These are phyloP conservation scores for Euphorbia corollata DNA, from an alignment of 441 rosid genomes.

Conservation along the genomic window DNA sequence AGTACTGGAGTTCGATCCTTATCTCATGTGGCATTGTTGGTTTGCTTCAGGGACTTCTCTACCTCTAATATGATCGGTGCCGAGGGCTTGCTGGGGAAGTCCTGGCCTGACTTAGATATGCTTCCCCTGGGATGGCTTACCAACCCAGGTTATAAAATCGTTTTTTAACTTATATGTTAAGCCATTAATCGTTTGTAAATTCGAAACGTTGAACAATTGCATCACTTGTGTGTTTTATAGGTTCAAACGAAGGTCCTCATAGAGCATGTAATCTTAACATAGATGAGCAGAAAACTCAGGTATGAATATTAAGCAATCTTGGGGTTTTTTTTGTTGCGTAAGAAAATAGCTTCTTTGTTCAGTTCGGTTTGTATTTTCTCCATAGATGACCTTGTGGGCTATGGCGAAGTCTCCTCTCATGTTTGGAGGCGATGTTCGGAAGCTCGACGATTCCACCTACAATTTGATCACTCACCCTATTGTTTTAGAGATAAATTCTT, in stretches of 20 bases:
- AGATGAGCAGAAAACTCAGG: slow-evolving; percentile 81
- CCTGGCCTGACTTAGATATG: slow-evolving; percentile 95
- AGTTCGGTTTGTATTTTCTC: slow-evolving; percentile 14
- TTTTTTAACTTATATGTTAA: too few species aligned
- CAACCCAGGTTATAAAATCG: slow-evolving; percentile 47
- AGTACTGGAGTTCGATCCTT: slow-evolving; percentile 12
- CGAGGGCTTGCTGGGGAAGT: slow-evolving; percentile 54
- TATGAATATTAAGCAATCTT: slow-evolving; percentile 16
- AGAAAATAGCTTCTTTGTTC: slow-evolving; percentile 10
- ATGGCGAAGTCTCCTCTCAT: slow-evolving; percentile 89
- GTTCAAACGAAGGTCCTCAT: slow-evolving; percentile 70
- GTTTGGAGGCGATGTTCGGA: slow-evolving; percentile 92
- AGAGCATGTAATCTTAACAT: slow-evolving; percentile 51
- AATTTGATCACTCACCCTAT: slow-evolving; percentile 66
- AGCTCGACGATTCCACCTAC: slow-evolving; percentile 54
- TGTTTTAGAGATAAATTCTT: slow-evolving; percentile 58
- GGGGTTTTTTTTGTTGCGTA: neutral
- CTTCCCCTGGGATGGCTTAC: slow-evolving; percentile 89
- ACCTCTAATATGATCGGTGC: slow-evolving; percentile 60
- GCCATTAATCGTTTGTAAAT: too few species aligned
- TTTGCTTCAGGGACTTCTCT: slow-evolving; percentile 51
- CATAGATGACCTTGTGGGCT: slow-evolving; percentile 89
- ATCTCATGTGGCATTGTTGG: slow-evolving; percentile 15
- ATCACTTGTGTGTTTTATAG: slow-evolving; percentile 34
- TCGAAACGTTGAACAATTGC: neutral